Base-by-base conservation (phyloP, 345 rosid species). In the Populus pruinosa region DNA sequence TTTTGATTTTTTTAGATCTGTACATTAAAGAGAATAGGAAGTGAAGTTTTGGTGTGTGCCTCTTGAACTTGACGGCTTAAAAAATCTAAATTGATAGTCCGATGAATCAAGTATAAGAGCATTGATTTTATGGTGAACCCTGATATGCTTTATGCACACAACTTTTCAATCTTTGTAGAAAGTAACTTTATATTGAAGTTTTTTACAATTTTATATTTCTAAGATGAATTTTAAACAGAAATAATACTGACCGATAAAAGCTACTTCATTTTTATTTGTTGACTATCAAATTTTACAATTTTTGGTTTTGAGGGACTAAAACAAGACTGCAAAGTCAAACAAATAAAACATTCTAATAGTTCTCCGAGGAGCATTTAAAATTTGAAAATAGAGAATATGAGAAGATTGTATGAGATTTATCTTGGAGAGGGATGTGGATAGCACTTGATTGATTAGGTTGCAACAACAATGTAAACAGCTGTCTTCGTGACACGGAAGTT, bases 401-500 rank as follows among this genome's bases (percentile, higher is more conserved):
- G 7, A 69, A 77, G 43, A 21, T 6, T 29, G 50, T 8, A 49
- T 5, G 39, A 64, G 10, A 38, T 29, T 74, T 13, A 5, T 64
- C 44, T 18, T 56, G 4, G 20, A 11, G 66, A 38, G 66, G 41
- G 61, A 23, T 73, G 44, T 39, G 14, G 69, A 55, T 44, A 33
- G 35, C 44, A 29, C 39, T 27, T 56, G 70, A 69, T 76, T 27
- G 50, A 16, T 61, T 35, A 35, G 53, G 72, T 49, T 55, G 18
- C 47, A 64, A 55, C 35, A 4, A 36, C 23, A 29, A 47, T 68
- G 74, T 5, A 39, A 13, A 9, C 38, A 59, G 65, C 7, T 67
- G 36, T 76, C 74, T 63, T 79, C 61, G 78, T 69, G 64, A 76
- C 70, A 64, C 76, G 80, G 90, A 86, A 82, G 79, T 83, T 90